Base-by-base conservation (phyloP, 768 basidiomycete species). In the Hypholoma fasciculare region DNA sequence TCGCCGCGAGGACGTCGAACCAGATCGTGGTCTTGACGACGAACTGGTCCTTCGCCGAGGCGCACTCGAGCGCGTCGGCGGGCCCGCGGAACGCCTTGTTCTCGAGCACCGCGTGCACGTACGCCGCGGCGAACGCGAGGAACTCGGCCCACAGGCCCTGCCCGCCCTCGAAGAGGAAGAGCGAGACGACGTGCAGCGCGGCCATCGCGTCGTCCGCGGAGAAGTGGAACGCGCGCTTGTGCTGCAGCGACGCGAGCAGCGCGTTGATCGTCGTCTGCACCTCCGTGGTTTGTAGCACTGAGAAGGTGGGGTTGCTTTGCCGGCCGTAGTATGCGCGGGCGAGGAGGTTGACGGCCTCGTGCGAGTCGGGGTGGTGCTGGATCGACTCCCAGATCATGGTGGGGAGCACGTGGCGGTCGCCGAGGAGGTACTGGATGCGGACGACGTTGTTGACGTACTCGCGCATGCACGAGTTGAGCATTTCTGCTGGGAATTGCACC, bases 1-100 rank as follows among this genome's bases (percentile, higher is more conserved):
- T 81, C 1, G 87, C 84, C 7, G 89, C 90, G 52, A 93, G 79
- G 37, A 93, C 89, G 68, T 94, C 92, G 69, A 93, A 92, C 92
- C 92, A 94, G 55, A 93, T 85, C 14, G 89, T 85, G 26, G 91
- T 88, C 71, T 91, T 91, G 73, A 92, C 80, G 67, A 93, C 86
- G 71, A 92, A 92, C 73, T 82, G 69, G 75, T 79, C 73, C 76
- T 84, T 77, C 76, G 79, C 19, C 67, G 61, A 58, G 27, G 68
- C 62, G 63, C 81, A 84, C 14, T 60, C 56, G 36, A 75, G 57
- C 12, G 90, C 76, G 16, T 49, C 48, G 7, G 79, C 78, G 49
- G 77, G 75, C 53, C 74, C 77, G 23, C 78, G 76, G 34, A 65
- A 64, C 4, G 57, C 64, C 14, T 68, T 63, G 57, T 75, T 65